Evolutionary conservation across 305 asterid species (phyloP).

Genomic region (Fraxinus paxiana): DNA sequence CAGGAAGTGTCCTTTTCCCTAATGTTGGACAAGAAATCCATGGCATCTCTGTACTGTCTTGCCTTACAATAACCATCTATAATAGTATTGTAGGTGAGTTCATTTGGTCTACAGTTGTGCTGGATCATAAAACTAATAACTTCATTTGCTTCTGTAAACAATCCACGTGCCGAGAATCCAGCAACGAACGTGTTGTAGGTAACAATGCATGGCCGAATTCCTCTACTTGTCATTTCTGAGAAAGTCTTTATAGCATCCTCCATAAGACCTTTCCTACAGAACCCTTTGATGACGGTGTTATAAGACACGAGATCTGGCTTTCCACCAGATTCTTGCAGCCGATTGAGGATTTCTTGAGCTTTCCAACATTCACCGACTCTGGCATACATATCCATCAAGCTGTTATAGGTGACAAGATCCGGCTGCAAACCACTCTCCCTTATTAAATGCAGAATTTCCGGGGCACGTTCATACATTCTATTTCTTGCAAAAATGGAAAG

Average conservation of each 20-base stretch:
- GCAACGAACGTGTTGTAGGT: conserved; percentile 81
- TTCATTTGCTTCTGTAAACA: conserved; percentile 66
- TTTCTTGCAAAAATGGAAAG: conserved; percentile 70
- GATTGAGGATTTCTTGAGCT: conserved; percentile 74
- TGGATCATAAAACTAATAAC: conserved; percentile 70
- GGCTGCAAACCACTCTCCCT: conserved; percentile 66
- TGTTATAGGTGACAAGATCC: conserved; percentile 74
- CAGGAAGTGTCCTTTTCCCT: conserved; percentile 44
- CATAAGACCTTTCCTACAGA: conserved; percentile 93
- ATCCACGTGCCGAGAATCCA: conserved; percentile 64
- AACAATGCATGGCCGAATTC: conserved; percentile 76
- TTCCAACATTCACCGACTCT: conserved; percentile 92
- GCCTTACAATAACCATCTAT: conserved; percentile 86
- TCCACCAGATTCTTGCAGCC: conserved; percentile 49
- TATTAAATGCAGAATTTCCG: conserved; percentile 54
- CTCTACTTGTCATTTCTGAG: conserved; percentile 66
- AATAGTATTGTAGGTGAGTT: conserved; percentile 66
- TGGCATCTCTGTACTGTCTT: conserved; percentile 58
- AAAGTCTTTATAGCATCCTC: conserved; percentile 66
- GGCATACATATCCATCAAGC: conserved; percentile 93
- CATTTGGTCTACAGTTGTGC: conserved; percentile 77
- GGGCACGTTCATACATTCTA: conserved; percentile 71
- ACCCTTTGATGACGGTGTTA: conserved; percentile 85
- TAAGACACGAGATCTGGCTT: conserved; percentile 85
- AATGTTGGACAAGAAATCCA: conserved; percentile 60